phyloP scores from a whole-genome alignment of 495 filamentous ascomycete species.

The Trichoderma reesei region DNA sequence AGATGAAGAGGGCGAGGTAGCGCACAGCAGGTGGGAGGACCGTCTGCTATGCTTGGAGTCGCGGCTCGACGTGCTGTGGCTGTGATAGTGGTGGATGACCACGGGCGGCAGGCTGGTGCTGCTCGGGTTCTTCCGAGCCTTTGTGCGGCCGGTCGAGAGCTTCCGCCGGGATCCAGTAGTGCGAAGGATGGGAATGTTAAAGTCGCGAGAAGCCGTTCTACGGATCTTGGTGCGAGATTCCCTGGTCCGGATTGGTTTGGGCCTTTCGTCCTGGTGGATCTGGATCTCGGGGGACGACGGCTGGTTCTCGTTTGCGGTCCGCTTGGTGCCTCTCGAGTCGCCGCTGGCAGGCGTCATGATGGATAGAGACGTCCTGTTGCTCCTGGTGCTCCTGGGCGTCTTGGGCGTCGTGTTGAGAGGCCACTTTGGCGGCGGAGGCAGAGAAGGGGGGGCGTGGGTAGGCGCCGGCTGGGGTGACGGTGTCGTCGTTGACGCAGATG shows the following conservation, averaged over 20 bases:
- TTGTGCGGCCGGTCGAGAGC: neutral
- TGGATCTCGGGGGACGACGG: conserved; percentile 15
- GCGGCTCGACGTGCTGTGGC: conserved; percentile 2
- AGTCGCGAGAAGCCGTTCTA: conserved; percentile 11
- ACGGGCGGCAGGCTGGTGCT: neutral
- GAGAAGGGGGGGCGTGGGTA: conserved; percentile 7
- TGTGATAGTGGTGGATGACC: conserved; percentile 13
- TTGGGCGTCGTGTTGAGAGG: conserved; percentile 3
- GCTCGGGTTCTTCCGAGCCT: neutral
- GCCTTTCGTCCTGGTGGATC: conserved; percentile 14
- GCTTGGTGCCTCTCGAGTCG: conserved; percentile 21
- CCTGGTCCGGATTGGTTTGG: conserved; percentile 11
- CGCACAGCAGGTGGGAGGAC: neutral
- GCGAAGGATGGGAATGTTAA: conserved; percentile 12
- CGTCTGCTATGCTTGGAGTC: conserved; percentile 11
- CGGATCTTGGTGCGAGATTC: conserved; percentile 29
- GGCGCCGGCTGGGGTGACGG: conserved; percentile 11
- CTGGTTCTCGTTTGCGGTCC: conserved; percentile 12
- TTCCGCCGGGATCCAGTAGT: conserved; percentile 8
- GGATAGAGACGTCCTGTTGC: neutral
- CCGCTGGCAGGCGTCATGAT: conserved; percentile 5
- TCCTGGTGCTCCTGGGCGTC: conserved; percentile 4
- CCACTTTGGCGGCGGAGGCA: conserved; percentile 9
- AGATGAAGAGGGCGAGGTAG: neutral
- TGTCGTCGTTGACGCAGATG: conserved; percentile 2